These are phyloP conservation scores for Diaporthe aspalathi DNA, from an alignment of 2,329 filamentous ascomycete species.

Conservation along the genomic window DNA sequence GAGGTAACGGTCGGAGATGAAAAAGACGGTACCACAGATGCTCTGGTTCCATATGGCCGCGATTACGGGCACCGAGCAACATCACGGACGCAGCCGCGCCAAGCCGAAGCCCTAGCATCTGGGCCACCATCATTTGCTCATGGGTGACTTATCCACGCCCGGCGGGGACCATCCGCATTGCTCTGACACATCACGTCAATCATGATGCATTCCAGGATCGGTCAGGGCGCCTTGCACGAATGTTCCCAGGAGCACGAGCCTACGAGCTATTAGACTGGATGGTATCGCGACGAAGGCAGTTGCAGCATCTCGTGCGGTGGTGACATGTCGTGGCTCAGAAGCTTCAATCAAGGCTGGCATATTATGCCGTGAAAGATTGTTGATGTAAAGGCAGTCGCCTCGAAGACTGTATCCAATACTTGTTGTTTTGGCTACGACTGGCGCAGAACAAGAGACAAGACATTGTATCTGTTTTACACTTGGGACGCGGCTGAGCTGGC, in stretches of 20 bases:
- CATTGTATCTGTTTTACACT: constrained; percentile 1
- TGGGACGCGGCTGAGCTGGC: background rate
- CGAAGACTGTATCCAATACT: constrained; percentile 52
- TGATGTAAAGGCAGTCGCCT: constrained; percentile 46
- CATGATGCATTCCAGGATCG: constrained; percentile 57
- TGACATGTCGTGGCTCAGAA: constrained; percentile 39
- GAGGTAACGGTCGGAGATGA: constrained; percentile 59
- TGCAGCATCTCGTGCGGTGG: constrained; percentile 49
- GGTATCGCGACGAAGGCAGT: constrained; percentile 44
- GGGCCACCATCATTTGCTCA: constrained; percentile 53
- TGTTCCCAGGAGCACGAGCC: constrained; percentile 48
- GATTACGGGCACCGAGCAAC: constrained; percentile 45
- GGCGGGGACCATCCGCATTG: constrained; percentile 59
- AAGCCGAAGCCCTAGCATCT: constrained; percentile 39
- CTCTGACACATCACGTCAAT: constrained; percentile 59
- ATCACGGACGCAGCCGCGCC: constrained; percentile 41
- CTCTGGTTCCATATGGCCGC: constrained; percentile 47
- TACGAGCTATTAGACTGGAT: constrained; percentile 51
- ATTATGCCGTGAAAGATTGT: constrained; percentile 51
- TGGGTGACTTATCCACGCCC: constrained; percentile 58
- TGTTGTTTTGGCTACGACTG: constrained; percentile 52
- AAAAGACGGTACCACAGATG: constrained; percentile 60
- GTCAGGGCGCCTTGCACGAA: constrained; percentile 46
- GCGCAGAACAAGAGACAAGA: constrained; percentile 44
- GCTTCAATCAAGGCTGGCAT: constrained; percentile 47